phyloP scores from a whole-genome alignment of 148 eudicot genomes.

The Limonium bicolor region DNA sequence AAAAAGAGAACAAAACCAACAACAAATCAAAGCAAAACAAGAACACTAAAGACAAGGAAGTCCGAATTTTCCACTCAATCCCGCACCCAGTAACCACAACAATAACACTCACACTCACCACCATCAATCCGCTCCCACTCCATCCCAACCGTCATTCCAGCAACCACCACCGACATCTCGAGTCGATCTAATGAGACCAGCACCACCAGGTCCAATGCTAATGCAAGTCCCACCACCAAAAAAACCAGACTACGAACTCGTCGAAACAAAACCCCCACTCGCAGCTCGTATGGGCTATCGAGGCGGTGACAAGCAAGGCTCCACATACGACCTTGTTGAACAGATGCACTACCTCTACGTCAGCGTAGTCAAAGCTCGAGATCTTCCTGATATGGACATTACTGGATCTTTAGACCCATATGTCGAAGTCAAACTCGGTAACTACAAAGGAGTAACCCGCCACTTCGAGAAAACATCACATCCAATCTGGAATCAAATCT shows the following conservation, averaged over 20 bases:
- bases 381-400: conserved; percentile 75
- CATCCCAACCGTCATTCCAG: conserved; percentile 10
- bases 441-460: conserved; percentile 67
- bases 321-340: conserved; percentile 84
- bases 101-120: conserved; percentile 3
- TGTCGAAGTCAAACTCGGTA: conserved; percentile 89
- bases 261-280: conserved; percentile 79
- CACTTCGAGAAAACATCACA: conserved; percentile 73
- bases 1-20: background rate
- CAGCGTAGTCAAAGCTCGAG: conserved; percentile 70
- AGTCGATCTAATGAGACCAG: conserved; percentile 39
- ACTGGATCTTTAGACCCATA: conserved; percentile 86
- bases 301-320: conserved; percentile 51
- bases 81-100: conserved; percentile 14
- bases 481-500: conserved; percentile 66
- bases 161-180: conserved; percentile 13
- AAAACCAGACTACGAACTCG: conserved; percentile 56
- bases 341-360: conserved; percentile 72
- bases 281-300: conserved; percentile 80
- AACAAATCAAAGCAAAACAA: conserved; percentile 14
- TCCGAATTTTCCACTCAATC: conserved; percentile 52
- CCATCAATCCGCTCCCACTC: background rate
- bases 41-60: conserved; percentile 31
- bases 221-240: conserved; percentile 63
- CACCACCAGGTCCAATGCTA: conserved; percentile 36